Percentiles rank a stretch among this genome's conserved stretches.
phyloP scores from a whole-genome alignment of 371 early-diverging fungal species.

The Mucor velutinosus region DNA sequence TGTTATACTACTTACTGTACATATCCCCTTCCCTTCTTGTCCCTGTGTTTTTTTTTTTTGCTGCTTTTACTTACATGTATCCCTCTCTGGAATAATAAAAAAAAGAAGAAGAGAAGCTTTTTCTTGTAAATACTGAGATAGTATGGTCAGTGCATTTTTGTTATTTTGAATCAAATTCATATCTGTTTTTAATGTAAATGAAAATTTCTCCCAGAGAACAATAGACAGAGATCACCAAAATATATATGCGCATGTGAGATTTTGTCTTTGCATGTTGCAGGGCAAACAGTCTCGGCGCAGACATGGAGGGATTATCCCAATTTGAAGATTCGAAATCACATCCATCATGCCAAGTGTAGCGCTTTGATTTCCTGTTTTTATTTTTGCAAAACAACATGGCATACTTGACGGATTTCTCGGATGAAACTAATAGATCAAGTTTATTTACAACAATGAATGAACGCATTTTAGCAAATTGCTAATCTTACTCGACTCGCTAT shows the following conservation, averaged over 20 bases:
- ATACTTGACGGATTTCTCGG: background rate
- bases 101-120: background rate
- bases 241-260: background rate
- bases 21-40: background rate
- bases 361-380: too few species aligned
- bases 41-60: background rate
- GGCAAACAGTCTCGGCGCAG: background rate
- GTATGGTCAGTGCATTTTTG: background rate
- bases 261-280: background rate
- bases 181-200: background rate
- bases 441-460: background rate
- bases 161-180: background rate
- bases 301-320: background rate
- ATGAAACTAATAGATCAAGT: background rate
- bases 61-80: background rate
- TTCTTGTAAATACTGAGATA: background rate
- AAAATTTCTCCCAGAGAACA: background rate
- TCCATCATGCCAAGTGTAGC: background rate
- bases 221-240: background rate
- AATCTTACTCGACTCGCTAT: background rate
- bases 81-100: background rate
- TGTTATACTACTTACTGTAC: background rate
- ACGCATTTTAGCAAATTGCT: background rate
- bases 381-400: background rate
- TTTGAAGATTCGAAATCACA: background rate